phyloP scores from a whole-genome alignment of 441 rosid species.

The Eruca vesicaria region DNA sequence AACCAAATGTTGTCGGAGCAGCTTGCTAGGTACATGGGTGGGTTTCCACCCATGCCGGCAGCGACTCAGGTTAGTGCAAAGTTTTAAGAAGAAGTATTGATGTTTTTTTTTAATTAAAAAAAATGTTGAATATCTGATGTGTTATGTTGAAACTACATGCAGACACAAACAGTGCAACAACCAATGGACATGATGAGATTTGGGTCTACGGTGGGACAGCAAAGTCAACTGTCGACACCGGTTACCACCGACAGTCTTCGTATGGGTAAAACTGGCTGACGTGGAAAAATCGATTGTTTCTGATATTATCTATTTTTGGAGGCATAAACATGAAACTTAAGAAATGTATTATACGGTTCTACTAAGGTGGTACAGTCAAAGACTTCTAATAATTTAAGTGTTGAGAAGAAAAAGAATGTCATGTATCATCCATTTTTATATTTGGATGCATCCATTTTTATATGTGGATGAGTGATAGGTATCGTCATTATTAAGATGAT shows the following conservation, averaged over 20 bases:
- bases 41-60: slow-evolving; percentile 50
- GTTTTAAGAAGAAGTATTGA: not conserved
- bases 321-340: not conserved
- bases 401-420: not conserved
- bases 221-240: slow-evolving; percentile 40
- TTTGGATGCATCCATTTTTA: too few species aligned
- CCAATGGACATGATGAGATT: slow-evolving; percentile 47
- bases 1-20: slow-evolving; percentile 51
- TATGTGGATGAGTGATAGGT: not conserved
- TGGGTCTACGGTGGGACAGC: slow-evolving; percentile 44
- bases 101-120: not conserved
- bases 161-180: slow-evolving; percentile 48
- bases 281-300: slow-evolving; percentile 8
- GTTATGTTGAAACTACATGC: slow-evolving; percentile 28
- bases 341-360: not conserved
- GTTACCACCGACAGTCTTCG: slow-evolving; percentile 37
- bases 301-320: slow-evolving; percentile 6
- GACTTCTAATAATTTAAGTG: not conserved
- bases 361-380: not conserved
- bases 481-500: not conserved
- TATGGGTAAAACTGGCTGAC: slow-evolving; percentile 24
- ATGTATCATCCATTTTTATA: not conserved
- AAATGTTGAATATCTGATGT: not conserved
- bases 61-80: slow-evolving; percentile 51
- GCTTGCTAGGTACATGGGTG: slow-evolving; percentile 53